Percentiles rank a stretch among this genome's conserved stretches.
Evolutionary conservation across 73 alveolate genomes (phyloP).

Genomic region (Symbiodinium natans): DNA sequence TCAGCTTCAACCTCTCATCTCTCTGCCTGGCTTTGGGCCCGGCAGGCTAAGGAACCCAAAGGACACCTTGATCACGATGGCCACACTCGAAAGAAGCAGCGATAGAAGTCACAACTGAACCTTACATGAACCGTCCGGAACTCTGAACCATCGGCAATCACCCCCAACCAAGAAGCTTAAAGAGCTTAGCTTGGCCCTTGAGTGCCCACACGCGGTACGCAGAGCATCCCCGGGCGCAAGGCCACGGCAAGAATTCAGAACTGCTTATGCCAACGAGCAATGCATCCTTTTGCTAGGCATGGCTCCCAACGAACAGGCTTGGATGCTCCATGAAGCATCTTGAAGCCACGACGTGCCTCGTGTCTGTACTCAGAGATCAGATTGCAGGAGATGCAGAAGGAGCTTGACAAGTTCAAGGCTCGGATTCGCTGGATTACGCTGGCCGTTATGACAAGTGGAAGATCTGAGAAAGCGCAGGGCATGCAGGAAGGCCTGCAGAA

Average conservation of each 20-base stretch:
- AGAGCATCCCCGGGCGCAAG: not conserved
- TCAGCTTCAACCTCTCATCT: no score
- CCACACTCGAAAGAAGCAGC: no score
- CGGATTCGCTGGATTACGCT: not conserved
- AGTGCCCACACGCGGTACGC: not conserved
- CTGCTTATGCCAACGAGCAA: not conserved
- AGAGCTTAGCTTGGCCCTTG: not conserved
- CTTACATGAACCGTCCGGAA: no score
- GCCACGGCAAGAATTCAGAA: not conserved
- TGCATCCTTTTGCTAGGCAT: no score
- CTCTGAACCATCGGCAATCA: no score
- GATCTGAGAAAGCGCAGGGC: not conserved
- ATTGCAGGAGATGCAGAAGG: conserved; percentile 70
- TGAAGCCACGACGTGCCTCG: no score
- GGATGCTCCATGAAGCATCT: not conserved
- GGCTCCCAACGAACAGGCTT: conserved; percentile 86
- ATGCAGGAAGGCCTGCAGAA: conserved; percentile 71
- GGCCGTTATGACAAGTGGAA: not conserved
- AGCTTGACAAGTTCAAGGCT: conserved; percentile 80
- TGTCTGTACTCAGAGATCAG: no score
- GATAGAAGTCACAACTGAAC: no score
- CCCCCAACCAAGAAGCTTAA: no score
- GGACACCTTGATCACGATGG: no score
- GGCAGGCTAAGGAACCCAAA: no score
- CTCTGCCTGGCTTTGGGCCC: no score